phyloP scores from a whole-genome alignment of 169 alveolate species.

The Plasmodium cynomolgi region DNA sequence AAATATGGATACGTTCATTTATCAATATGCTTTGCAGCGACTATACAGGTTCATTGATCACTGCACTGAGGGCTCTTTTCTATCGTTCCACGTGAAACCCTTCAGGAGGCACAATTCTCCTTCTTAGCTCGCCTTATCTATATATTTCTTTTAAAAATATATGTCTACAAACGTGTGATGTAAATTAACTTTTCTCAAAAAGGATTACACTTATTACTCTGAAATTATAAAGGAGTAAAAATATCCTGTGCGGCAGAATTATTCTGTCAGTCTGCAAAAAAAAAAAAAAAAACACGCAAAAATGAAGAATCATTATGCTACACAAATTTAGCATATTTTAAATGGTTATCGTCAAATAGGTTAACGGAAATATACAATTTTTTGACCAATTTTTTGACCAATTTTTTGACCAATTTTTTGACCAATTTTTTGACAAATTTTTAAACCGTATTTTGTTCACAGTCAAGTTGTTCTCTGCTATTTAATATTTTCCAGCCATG shows the following conservation, averaged over 20 bases:
- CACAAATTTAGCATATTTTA: too few relatives aligned
- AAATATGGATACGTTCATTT: neutral
- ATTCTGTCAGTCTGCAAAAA: neutral
- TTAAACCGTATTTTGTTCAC: too few relatives aligned
- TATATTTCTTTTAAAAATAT: neutral
- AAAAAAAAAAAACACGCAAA: neutral
- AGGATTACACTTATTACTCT: neutral
- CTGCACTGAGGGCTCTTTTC: neutral
- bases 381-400: too few relatives aligned
- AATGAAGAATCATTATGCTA: neutral
- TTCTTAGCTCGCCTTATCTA: neutral
- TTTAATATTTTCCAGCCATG: too few relatives aligned
- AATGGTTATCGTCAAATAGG: too few relatives aligned
- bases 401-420: too few relatives aligned
- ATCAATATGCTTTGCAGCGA: neutral
- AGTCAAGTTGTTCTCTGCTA: too few relatives aligned
- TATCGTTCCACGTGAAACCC: neutral
- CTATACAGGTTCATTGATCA: neutral
- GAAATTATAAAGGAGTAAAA: neutral
- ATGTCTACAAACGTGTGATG: neutral
- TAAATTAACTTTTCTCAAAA: neutral
- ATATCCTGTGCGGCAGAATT: neutral
- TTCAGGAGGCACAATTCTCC: neutral
- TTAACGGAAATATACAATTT: too few relatives aligned
- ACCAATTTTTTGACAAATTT: too few relatives aligned